These are phyloP conservation scores for Penicillium salamii DNA, from an alignment of 495 filamentous ascomycete species.

Conservation along the genomic window DNA sequence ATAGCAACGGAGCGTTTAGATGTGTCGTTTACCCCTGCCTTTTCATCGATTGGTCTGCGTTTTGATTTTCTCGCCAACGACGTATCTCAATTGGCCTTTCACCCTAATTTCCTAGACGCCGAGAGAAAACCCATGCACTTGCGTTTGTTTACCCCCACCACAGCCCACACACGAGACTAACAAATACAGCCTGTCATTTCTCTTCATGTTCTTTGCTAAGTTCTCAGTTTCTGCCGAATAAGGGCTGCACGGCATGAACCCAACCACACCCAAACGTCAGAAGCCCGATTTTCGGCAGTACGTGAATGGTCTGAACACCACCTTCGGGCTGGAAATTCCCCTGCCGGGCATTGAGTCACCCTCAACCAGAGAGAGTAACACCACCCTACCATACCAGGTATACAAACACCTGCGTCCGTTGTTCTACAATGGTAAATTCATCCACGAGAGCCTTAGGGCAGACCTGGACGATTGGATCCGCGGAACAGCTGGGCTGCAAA, in stretches of 20 bases:
- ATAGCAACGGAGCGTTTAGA: too few species aligned
- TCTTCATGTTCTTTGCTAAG: too few species aligned
- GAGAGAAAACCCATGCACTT: background rate
- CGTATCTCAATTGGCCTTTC: too few species aligned
- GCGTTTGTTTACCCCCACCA: constrained; percentile 2
- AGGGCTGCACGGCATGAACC: background rate
- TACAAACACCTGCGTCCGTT: constrained; percentile 4
- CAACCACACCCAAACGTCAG: constrained; percentile 1
- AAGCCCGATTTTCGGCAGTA: background rate
- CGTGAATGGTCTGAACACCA: background rate
- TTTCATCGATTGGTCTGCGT: too few species aligned
- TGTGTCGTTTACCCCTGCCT: too few species aligned
- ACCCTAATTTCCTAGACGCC: too few species aligned
- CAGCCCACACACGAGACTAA: too few species aligned
- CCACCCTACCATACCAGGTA: background rate
- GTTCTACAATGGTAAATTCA: constrained; percentile 1
- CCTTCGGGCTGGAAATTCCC: constrained; percentile 1
- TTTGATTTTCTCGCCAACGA: too few species aligned
- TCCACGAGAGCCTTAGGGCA: background rate
- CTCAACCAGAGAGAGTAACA: background rate
- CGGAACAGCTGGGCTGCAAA: background rate
- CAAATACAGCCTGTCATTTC: too few species aligned
- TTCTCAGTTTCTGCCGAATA: too few species aligned
- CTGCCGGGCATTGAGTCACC: constrained; percentile 1
- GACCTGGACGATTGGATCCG: background rate